These are phyloP conservation scores for Rhododendron kiyosumense DNA, from an alignment of 148 eudicot species.

Conservation along the genomic window DNA sequence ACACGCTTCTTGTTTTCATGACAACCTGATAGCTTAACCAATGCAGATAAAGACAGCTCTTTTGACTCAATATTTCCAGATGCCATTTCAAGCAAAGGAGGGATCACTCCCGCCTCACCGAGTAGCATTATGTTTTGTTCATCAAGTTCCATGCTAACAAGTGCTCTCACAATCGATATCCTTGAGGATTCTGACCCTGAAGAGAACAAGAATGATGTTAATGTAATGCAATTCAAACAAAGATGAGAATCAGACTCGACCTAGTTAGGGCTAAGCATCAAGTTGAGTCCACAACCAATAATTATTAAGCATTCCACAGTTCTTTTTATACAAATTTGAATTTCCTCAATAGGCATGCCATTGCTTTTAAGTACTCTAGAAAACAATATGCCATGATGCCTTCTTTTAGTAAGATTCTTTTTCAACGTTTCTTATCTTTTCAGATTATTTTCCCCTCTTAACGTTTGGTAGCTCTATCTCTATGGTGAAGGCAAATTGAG, in stretches of 20 bases:
- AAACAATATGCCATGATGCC: not conserved
- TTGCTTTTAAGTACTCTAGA: not conserved
- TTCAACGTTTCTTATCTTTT: not conserved
- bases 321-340: not conserved
- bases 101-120: constrained; percentile 33
- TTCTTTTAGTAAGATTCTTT: not conserved
- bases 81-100: constrained; percentile 37
- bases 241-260: not conserved
- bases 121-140: constrained; percentile 26
- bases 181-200: constrained; percentile 31
- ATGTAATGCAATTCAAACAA: too few species aligned
- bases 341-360: not conserved
- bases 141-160: constrained; percentile 24
- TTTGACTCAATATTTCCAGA: constrained; percentile 34
- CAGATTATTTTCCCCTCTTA: too few species aligned
- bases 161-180: constrained; percentile 29
- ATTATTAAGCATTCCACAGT: too few species aligned
- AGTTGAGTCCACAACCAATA: not conserved
- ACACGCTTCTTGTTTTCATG: constrained; percentile 27
- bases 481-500: not conserved
- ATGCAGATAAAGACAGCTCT: constrained; percentile 27
- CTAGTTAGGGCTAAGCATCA: not conserved
- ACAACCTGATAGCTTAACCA: constrained; percentile 25
- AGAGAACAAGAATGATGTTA: not conserved
- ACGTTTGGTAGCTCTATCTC: not conserved